These are phyloP conservation scores for Panicum miliaceum DNA, from an alignment of 176 grass and related monocot species.

Conservation along the genomic window DNA sequence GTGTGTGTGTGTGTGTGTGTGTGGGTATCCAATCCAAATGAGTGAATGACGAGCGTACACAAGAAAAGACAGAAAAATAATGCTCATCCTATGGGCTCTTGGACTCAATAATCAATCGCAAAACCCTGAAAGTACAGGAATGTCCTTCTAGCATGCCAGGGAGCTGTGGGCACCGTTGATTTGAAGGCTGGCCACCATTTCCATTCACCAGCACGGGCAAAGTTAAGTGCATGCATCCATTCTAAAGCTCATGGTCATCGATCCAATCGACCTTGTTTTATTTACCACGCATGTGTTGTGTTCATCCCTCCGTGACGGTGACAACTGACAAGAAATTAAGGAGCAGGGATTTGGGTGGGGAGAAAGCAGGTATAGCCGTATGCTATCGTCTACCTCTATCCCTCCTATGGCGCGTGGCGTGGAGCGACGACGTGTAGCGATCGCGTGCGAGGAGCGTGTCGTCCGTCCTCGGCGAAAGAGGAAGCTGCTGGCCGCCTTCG, in stretches of 20 bases:
- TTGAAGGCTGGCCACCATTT: neutral
- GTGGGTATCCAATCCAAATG: too few relatives aligned
- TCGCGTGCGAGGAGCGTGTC: too few relatives aligned
- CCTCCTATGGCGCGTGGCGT: too few relatives aligned
- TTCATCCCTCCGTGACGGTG: neutral
- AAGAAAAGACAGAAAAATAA: neutral
- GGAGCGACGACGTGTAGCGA: too few relatives aligned
- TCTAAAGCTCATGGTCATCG: too few relatives aligned
- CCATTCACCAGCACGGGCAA: neutral
- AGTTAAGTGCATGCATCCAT: neutral
- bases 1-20: too few relatives aligned
- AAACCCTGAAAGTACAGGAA: neutral
- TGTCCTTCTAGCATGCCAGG: neutral
- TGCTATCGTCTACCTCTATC: too few relatives aligned
- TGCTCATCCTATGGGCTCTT: neutral
- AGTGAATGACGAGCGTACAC: too few relatives aligned
- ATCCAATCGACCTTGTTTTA: neutral
- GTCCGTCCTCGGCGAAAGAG: neutral
- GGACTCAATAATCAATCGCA: neutral
- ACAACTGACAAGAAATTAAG: too few relatives aligned
- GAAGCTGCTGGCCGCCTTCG: neutral
- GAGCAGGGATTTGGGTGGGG: neutral
- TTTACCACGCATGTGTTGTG: neutral
- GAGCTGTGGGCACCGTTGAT: neutral
- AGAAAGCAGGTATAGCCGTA: too few relatives aligned